Evolutionary conservation across 345 rosid species (phyloP).

Genomic region (Sisymbrium altissimum): DNA sequence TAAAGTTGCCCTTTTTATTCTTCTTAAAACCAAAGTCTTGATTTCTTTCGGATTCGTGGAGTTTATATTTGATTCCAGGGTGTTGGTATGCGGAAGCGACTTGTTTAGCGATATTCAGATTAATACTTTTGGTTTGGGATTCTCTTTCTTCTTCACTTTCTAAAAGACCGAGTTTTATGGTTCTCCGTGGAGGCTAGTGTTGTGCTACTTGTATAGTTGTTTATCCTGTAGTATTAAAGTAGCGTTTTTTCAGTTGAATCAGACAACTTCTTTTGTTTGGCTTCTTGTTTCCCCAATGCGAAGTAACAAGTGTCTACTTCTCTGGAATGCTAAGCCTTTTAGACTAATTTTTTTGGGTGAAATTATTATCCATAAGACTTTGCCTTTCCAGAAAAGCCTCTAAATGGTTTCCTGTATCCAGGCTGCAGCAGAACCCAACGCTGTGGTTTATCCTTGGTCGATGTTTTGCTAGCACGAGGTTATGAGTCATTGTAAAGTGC

Average conservation of each 20-base stretch:
- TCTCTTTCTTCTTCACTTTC: neutral
- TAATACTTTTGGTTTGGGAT: neutral
- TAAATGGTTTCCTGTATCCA: neutral
- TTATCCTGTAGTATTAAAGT: neutral
- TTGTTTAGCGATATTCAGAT: neutral
- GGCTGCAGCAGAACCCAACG: slow-evolving; percentile 1
- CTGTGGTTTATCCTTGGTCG: slow-evolving; percentile 20
- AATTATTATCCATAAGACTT: no score
- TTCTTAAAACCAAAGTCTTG: neutral
- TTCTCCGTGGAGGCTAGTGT: neutral
- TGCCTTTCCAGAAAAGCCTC: neutral
- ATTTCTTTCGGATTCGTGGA: neutral
- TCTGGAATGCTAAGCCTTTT: neutral
- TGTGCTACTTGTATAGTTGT: neutral
- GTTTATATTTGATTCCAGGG: neutral
- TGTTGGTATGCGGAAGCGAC: neutral
- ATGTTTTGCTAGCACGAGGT: slow-evolving; percentile 31
- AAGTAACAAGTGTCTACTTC: slow-evolving; percentile 3
- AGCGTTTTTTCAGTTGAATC: neutral
- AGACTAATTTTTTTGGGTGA: no score
- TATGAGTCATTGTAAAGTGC: slow-evolving; percentile 30
- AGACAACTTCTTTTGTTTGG: neutral
- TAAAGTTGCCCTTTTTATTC: neutral
- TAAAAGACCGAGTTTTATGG: neutral
- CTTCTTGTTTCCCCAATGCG: neutral